Evolutionary conservation across 768 basidiomycete species (phyloP).

Genomic region (Cubamyces sp.): DNA sequence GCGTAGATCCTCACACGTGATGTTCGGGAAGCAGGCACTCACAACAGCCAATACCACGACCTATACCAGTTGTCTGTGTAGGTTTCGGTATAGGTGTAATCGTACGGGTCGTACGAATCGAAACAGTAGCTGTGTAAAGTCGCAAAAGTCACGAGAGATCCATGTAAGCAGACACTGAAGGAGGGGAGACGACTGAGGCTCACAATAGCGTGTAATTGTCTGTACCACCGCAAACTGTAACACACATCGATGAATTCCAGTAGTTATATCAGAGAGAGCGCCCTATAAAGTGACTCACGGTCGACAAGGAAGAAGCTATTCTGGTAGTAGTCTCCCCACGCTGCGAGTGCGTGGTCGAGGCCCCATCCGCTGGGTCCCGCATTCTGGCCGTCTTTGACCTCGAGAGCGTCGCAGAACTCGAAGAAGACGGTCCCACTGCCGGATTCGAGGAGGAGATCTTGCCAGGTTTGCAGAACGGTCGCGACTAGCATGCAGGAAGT

Average conservation of each 20-base stretch:
- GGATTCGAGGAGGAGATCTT: constrained; percentile 53
- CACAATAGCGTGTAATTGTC: no score
- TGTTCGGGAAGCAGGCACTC: constrained; percentile 1
- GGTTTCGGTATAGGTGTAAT: constrained; percentile 55
- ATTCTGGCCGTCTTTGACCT: constrained; percentile 58
- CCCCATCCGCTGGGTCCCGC: constrained; percentile 64
- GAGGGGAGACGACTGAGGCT: constrained; percentile 27
- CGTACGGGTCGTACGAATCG: constrained; percentile 45
- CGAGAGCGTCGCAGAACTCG: constrained; percentile 68
- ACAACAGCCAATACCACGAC: constrained; percentile 77
- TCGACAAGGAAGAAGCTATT: constrained; percentile 50
- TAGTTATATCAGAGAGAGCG: background rate
- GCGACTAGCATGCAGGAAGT: constrained; percentile 30
- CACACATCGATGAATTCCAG: constrained; percentile 54
- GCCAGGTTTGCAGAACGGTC: constrained; percentile 71
- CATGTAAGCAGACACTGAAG: background rate
- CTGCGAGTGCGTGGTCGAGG: constrained; percentile 58
- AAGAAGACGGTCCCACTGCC: constrained; percentile 52
- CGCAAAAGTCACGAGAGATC: background rate
- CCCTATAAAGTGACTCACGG: background rate
- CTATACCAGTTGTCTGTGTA: constrained; percentile 56
- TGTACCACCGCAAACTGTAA: constrained; percentile 46
- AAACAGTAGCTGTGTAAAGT: constrained; percentile 38
- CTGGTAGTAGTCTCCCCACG: constrained; percentile 66
- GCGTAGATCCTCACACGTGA: background rate